phyloP scores from a whole-genome alignment of 2,329 filamentous ascomycete genomes.

The Coniochaeta prunicola region DNA sequence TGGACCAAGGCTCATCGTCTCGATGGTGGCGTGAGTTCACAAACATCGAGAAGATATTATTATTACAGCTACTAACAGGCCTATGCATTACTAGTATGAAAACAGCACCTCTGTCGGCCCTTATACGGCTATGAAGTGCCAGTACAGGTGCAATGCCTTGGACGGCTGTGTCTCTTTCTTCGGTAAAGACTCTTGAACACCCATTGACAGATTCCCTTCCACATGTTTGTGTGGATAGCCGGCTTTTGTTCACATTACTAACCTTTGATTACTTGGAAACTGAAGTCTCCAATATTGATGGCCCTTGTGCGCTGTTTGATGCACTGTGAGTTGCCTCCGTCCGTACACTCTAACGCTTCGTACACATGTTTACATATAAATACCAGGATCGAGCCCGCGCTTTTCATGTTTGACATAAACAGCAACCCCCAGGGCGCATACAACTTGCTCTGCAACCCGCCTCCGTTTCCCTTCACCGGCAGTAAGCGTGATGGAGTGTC shows the following conservation, averaged over 20 bases:
- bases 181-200: neutral
- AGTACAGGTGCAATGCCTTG: neutral
- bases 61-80: neutral
- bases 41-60: neutral
- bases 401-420: neutral
- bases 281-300: neutral
- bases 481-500: neutral
- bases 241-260: neutral
- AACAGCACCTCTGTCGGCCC: neutral
- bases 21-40: neutral
- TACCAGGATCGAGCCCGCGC: neutral
- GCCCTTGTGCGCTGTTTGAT: neutral
- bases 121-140: neutral
- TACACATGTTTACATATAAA: neutral
- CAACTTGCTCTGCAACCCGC: neutral
- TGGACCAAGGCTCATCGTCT: neutral
- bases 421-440: neutral
- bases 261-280: neutral
- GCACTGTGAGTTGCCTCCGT: neutral
- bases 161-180: neutral
- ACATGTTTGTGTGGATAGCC: neutral
- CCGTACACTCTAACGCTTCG: neutral
- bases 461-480: neutral
- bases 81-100: neutral
- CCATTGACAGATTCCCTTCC: neutral